A percentile compares a stretch with the other conserved stretches of the same genome.
Conservation (phyloP, 495 filamentous ascomycete species). For the Sabuloglossum arenarium region DNA sequence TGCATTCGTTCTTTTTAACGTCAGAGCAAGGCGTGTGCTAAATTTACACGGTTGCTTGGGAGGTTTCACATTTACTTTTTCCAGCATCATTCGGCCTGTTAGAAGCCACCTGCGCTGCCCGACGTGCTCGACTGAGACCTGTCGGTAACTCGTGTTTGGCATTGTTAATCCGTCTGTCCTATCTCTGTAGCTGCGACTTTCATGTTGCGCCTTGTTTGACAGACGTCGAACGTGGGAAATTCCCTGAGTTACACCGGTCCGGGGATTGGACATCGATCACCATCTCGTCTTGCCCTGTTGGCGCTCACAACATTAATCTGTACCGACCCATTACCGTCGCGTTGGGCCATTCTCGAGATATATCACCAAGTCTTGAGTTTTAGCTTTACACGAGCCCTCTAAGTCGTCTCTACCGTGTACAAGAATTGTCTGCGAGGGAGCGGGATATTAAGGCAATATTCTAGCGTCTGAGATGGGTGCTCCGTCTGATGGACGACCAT, state of each 20-base stretch:
- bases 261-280: not conserved
- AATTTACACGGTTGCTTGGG: not conserved
- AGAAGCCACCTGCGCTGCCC: too few species aligned
- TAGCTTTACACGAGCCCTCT: not conserved
- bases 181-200: too few species aligned
- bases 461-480: not conserved
- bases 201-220: too few species aligned
- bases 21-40: not conserved
- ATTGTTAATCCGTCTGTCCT: too few species aligned
- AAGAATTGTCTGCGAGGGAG: not conserved
- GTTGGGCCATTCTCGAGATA: not conserved
- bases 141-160: too few species aligned
- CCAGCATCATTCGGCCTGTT: not conserved
- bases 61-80: not conserved
- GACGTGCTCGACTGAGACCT: too few species aligned
- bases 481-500: not conserved
- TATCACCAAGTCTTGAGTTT: not conserved
- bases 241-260: not conserved
- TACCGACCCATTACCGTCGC: not conserved
- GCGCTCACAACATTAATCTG: not conserved
- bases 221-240: too few species aligned
- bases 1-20: constrained; percentile 2
- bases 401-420: not conserved
- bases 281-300: not conserved
- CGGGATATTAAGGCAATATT: not conserved